Evolutionary conservation across 345 rosid genomes (phyloP), one percentile per base, ranked within the genome.

Genomic region (Populus euphratica): DNA sequence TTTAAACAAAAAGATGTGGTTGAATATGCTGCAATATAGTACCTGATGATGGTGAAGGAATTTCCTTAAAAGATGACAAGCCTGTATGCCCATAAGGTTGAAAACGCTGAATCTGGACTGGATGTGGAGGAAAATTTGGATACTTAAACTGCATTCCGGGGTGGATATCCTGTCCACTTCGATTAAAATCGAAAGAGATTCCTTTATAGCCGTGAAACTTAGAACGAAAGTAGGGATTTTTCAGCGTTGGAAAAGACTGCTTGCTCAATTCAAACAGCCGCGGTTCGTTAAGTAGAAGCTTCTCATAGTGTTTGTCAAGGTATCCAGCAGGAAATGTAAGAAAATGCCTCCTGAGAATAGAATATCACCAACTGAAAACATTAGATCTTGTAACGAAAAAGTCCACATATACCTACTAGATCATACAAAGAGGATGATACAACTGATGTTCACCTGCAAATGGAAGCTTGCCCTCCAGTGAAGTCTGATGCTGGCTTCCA

Each of bases 311-410:
- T 44, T 73, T 85, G 70, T 87, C 90, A 16, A 92, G 82, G 9
- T 72, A 73, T 63, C 89, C 91, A 29, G 87, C 75, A 5, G 84
- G 78, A 80, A 87, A 87, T 43, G 56, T 49, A 39, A 92, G 75
- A 77, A 73, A 81, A 82, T 92, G 94, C 35, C 78, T 85, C 91
- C 97, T 91, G 83, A 27, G 39, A 61, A 65, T 17, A 70, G 36
- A 43, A 59, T 10, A 62, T 47, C 16, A 63, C 29, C 33, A 76
- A 6, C 36, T 54, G 36, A 66, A 62, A 16, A 64, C 43, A 6
- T 8, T 33, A 63, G 61, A 52, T 64, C 41, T 8, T 67, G 27
- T 21, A 20, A 18, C 33, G 50, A 49, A 64, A 5, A 49, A 59
- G 12, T 1, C 13, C 6, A 18, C 0, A 18, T 18, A 65, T 50